Conservation (phyloP, 768 basidiomycete genomes). For the Crepidotus variabilis region DNA sequence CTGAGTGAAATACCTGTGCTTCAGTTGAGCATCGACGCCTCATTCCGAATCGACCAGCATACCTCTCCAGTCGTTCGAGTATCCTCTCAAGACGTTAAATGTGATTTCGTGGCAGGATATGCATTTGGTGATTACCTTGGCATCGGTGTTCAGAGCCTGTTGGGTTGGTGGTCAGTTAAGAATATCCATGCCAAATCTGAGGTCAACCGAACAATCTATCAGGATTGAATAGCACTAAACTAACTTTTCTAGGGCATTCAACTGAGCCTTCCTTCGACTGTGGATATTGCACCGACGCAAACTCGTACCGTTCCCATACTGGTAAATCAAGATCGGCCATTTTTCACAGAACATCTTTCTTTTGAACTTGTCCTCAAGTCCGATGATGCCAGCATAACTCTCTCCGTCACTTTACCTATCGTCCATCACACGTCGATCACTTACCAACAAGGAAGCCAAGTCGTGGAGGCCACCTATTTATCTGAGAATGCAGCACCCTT, state of each 20-base stretch:
- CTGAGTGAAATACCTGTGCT: slow-evolving; percentile 48
- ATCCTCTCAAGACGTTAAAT: slow-evolving; percentile 49
- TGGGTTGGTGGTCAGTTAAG: slow-evolving; percentile 54
- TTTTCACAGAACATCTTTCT: slow-evolving; percentile 26
- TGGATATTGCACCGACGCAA: slow-evolving; percentile 57
- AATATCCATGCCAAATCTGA: slow-evolving; percentile 13
- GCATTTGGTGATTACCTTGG: slow-evolving; percentile 73
- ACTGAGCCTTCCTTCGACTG: slow-evolving; percentile 23
- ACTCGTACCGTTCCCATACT: slow-evolving; percentile 54
- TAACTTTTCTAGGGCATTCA: slow-evolving; percentile 20
- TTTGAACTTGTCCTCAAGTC: slow-evolving; percentile 38
- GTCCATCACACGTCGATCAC: slow-evolving; percentile 43
- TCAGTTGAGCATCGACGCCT: slow-evolving; percentile 47
- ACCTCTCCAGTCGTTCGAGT: slow-evolving; percentile 33
- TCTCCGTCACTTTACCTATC: slow-evolving; percentile 40
- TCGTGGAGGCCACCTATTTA: slow-evolving; percentile 56
- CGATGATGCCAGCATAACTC: slow-evolving; percentile 5
- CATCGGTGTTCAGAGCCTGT: slow-evolving; percentile 51
- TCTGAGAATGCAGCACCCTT: slow-evolving; percentile 52
- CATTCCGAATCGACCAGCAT: slow-evolving; percentile 27
- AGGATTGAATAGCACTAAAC: slow-evolving; percentile 3
- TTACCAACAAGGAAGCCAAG: slow-evolving; percentile 15
- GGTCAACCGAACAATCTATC: slow-evolving; percentile 8
- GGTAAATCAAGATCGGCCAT: slow-evolving; percentile 37
- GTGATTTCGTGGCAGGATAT: slow-evolving; percentile 72